phyloP scores from a whole-genome alignment of 1,284 basidiomycete genomes.

The Coniophora puteana region DNA sequence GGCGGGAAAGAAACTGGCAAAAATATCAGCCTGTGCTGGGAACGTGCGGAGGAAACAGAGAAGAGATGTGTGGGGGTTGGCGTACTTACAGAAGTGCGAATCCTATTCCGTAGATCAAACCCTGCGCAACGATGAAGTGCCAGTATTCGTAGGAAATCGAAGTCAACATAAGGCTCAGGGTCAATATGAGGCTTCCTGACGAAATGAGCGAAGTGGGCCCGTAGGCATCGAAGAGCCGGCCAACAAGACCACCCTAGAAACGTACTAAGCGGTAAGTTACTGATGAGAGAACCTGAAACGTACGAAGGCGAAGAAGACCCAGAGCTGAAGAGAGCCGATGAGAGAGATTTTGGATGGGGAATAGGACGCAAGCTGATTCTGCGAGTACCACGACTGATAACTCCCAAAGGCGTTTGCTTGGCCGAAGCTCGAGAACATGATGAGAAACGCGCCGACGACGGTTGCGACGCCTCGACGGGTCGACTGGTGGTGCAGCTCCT shows the following conservation, averaged over 20 bases:
- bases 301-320: slow-evolving; percentile 50
- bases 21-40: neutral
- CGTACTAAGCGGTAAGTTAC: neutral
- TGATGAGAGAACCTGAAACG: slow-evolving; percentile 10
- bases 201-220: slow-evolving; percentile 19
- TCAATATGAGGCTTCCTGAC: slow-evolving; percentile 18
- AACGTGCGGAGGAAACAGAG: neutral
- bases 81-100: slow-evolving; percentile 7
- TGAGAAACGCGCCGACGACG: slow-evolving; percentile 43
- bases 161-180: slow-evolving; percentile 23
- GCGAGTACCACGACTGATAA: slow-evolving; percentile 45
- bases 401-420: slow-evolving; percentile 51
- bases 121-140: slow-evolving; percentile 16
- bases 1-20: slow-evolving; percentile 10
- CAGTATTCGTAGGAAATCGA: slow-evolving; percentile 13
- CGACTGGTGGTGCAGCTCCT: neutral
- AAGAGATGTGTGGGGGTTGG: neutral
- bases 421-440: slow-evolving; percentile 47
- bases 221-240: slow-evolving; percentile 17
- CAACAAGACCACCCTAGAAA: slow-evolving; percentile 10
- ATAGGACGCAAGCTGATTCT: slow-evolving; percentile 36
- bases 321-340: slow-evolving; percentile 50
- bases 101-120: slow-evolving; percentile 14
- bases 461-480: slow-evolving; percentile 32
- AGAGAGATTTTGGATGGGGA: slow-evolving; percentile 44